Percentiles rank a stretch among this genome's conserved stretches.
Conservation (phyloP, 305 asterid genomes). For the Solanum hybrid region DNA sequence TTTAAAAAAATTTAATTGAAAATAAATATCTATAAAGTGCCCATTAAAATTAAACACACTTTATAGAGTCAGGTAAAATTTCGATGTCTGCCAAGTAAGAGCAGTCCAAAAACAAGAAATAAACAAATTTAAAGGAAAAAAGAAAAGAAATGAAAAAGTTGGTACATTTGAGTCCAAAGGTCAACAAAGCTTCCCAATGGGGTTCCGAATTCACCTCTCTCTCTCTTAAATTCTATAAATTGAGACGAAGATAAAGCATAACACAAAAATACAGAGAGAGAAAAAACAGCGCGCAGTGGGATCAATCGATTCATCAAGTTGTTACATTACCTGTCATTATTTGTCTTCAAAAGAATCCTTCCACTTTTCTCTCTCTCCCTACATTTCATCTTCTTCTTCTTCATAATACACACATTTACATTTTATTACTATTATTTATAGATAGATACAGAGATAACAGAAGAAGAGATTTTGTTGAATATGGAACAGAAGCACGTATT, state of each 20-base stretch:
- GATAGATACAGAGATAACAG: neutral
- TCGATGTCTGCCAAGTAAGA: neutral
- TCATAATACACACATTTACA: neutral
- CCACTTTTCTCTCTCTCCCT: neutral
- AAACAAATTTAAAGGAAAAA: neutral
- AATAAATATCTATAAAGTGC: no score
- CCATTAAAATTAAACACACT: no score
- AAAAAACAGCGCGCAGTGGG: constrained; percentile 1
- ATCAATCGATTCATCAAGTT: neutral
- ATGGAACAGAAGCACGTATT: constrained; percentile 69
- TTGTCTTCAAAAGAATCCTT: neutral
- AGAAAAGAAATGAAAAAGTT: neutral
- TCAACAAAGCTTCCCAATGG: constrained; percentile 3
- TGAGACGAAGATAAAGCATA: neutral
- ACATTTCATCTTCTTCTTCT: neutral
- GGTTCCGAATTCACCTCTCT: constrained; percentile 2
- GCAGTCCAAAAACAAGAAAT: neutral
- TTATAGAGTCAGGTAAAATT: no score
- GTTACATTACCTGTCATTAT: constrained; percentile 1
- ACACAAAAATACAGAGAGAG: neutral
- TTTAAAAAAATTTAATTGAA: no score
- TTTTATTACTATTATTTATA: no score
- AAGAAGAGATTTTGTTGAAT: neutral
- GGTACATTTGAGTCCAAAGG: constrained; percentile 8
- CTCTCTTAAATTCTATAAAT: constrained; percentile 1